phyloP scores from a whole-genome alignment of 768 basidiomycete genomes.

The Lentinula sp. region DNA sequence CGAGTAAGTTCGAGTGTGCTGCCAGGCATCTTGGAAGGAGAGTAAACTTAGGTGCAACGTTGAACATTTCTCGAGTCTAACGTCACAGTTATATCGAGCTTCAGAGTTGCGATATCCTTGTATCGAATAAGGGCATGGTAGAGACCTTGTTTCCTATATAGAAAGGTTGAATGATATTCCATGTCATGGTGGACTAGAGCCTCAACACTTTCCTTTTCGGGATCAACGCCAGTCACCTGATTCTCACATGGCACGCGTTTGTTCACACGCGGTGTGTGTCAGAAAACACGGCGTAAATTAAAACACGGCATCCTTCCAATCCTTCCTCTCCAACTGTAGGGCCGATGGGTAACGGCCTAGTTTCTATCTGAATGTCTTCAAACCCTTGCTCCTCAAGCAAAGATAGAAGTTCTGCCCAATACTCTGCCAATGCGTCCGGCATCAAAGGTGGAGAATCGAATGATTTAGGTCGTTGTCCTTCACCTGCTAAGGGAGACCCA shows the following conservation, averaged over 20 bases:
- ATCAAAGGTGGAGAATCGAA: too few relatives aligned
- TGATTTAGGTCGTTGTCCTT: too few relatives aligned
- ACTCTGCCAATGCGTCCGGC: too few relatives aligned
- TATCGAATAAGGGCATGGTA: background rate
- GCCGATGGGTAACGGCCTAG: too few relatives aligned
- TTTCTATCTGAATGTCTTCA: too few relatives aligned
- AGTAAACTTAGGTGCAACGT: too few relatives aligned
- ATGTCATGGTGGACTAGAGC: background rate
- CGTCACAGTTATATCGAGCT: background rate
- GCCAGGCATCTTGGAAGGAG: background rate
- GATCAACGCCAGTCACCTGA: background rate
- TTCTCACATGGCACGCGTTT: background rate
- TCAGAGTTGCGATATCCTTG: background rate
- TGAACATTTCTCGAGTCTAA: background rate
- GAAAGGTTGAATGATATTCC: background rate
- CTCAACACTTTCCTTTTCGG: background rate
- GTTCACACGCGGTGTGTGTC: background rate
- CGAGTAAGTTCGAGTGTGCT: background rate
- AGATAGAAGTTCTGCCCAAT: too few relatives aligned
- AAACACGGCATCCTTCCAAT: background rate
- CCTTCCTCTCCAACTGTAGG: background rate
- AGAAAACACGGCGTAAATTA: too few relatives aligned
- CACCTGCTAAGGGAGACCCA: too few relatives aligned
- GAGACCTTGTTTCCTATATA: slow-evolving; percentile 2
- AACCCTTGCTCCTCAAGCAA: too few relatives aligned